A percentile compares a stretch with the other conserved stretches of the same genome.
These are phyloP conservation scores for Vinca major DNA, from an alignment of 305 asterid genomes.

Conservation along the genomic window DNA sequence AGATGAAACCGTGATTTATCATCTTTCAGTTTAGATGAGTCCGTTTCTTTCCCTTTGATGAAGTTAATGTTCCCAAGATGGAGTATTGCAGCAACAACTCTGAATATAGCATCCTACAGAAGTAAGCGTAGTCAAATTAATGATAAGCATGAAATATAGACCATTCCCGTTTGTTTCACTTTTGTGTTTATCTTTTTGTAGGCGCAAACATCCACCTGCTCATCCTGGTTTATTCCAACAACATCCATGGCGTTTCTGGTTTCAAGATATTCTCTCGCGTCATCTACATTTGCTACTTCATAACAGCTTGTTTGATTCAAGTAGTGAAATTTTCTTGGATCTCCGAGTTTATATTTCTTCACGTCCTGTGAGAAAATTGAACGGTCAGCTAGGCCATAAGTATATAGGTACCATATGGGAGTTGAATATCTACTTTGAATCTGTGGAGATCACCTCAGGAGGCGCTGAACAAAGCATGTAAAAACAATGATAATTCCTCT, in stretches of 20 bases:
- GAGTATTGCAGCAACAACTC: constrained; percentile 89
- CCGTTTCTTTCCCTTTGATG: constrained; percentile 65
- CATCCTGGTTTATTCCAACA: constrained; percentile 82
- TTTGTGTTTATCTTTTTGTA: no score
- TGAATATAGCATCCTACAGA: constrained; percentile 77
- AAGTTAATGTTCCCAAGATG: constrained; percentile 80
- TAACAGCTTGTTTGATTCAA: constrained; percentile 75
- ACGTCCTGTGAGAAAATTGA: constrained; percentile 45
- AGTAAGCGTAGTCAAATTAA: constrained; percentile 8
- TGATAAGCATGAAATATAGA: background rate
- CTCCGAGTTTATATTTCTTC: constrained; percentile 62
- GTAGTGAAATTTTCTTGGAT: constrained; percentile 72
- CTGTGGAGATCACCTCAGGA: constrained; percentile 53
- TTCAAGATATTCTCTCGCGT: constrained; percentile 80
- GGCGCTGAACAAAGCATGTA: constrained; percentile 97
- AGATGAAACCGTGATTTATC: constrained; percentile 68
- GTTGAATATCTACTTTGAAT: constrained; percentile 3
- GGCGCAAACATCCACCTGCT: constrained; percentile 42
- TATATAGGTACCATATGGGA: background rate
- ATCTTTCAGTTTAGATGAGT: constrained; percentile 73
- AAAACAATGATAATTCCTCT: constrained; percentile 91
- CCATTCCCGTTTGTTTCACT: background rate
- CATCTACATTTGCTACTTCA: constrained; percentile 76
- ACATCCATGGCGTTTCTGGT: constrained; percentile 94
- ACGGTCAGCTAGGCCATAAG: constrained; percentile 14